Conservation (phyloP, 805 yeast species). For the Metschnikowia peoriensis region DNA sequence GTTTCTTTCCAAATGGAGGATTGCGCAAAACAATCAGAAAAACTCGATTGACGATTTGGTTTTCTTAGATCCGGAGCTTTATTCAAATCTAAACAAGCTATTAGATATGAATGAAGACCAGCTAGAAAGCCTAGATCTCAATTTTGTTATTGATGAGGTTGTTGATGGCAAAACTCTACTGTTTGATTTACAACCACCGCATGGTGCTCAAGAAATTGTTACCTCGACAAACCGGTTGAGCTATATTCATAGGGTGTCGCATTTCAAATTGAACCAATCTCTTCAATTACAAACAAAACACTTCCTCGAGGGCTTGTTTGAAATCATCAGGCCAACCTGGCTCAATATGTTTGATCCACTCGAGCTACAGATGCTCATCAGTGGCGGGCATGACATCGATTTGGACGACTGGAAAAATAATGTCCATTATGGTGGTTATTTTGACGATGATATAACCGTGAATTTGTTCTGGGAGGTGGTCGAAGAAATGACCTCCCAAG, state of each 20-base stretch:
- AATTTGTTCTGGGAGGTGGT: slow-evolving; percentile 72
- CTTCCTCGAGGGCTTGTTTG: slow-evolving; percentile 69
- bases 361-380: slow-evolving; percentile 73
- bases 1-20: slow-evolving; percentile 67
- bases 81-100: slow-evolving; percentile 61
- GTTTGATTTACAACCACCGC: slow-evolving; percentile 56
- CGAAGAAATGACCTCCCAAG: slow-evolving; percentile 61
- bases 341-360: slow-evolving; percentile 77
- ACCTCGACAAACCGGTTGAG: slow-evolving; percentile 59
- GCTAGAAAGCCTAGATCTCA: slow-evolving; percentile 57
- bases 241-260: slow-evolving; percentile 74
- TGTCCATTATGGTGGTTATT: slow-evolving; percentile 56
- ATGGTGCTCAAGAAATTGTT: slow-evolving; percentile 60
- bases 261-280: slow-evolving; percentile 69
- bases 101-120: slow-evolving; percentile 54
- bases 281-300: slow-evolving; percentile 56
- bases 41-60: slow-evolving; percentile 78
- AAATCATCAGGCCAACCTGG: slow-evolving; percentile 72
- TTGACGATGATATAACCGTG: slow-evolving; percentile 57
- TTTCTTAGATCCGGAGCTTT: slow-evolving; percentile 66
- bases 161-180: slow-evolving; percentile 37
- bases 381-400: slow-evolving; percentile 73
- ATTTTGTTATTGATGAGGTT: slow-evolving; percentile 60
- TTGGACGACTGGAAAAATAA: slow-evolving; percentile 64
- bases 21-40: slow-evolving; percentile 39